Base-by-base conservation (phyloP, 2,329 filamentous ascomycete species). In the Pseudocercospora vitis region DNA sequence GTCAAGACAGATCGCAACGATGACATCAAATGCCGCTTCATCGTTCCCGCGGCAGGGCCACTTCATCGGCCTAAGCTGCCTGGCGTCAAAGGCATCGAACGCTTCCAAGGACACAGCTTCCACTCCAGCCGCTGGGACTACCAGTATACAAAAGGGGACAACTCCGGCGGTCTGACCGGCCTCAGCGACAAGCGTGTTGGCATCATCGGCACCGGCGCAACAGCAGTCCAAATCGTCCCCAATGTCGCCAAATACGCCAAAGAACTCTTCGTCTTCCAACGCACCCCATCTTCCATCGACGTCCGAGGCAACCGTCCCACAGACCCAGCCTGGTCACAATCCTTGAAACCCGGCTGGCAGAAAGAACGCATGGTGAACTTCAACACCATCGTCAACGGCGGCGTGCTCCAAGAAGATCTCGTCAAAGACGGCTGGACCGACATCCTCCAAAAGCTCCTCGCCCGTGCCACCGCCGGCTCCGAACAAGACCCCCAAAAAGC, bases 271-370 rank as follows among this genome's bases (percentile, higher is more conserved):
- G 71, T 76, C 2, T 73, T 76, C 53, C 75, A 77, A 54, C 71
- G 75, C 0, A 77, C 74, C 2, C 69, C 69, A 9, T 68, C 71
- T 0, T 69, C 69, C 2, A 58, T 64, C 33, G 68, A 75, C 29
- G 48, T 57, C 1, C 58, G 59, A 18, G 59, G 65, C 2, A 55
- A 65, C 1, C 78, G 73, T 0, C 73, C 79, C 21, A 68, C 67
- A 0, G 70, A 72, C 18, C 49, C 81, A 71, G 68, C 53, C 21
- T 66, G 63, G 59, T 60, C 58, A 64, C 56, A 61, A 3, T 64
- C 73, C 3, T 58, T 61, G 1, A 56, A 66, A 11, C 63, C 65
- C 2, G 79, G 79, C 4, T 84, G 81, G 81, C 76, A 80, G 57
- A 60, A 63, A 7, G 68, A 72, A 35, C 74, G 80, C 21, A 68